Evolutionary conservation across 306 rosid species (phyloP).

Genomic region (Betula pendula): DNA sequence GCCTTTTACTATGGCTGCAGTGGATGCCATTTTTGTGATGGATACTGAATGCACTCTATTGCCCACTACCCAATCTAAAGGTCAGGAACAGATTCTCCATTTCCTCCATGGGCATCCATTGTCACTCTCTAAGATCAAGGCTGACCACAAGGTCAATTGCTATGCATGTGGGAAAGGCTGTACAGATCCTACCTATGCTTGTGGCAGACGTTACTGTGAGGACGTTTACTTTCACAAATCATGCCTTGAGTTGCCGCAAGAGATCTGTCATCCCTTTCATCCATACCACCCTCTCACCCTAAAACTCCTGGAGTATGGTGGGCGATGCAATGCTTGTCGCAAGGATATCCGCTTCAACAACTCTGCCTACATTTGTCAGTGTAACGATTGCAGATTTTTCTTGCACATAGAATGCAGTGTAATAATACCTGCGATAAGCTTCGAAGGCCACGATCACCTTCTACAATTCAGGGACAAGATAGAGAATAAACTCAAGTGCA

Average conservation of each 20-base stretch:
- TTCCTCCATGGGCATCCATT: not conserved
- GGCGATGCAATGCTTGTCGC: not conserved
- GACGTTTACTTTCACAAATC: not conserved
- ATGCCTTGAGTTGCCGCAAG: not conserved
- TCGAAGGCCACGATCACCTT: no score
- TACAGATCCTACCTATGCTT: not conserved
- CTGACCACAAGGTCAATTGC: not conserved
- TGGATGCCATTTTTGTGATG: not conserved
- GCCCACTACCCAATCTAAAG: not conserved
- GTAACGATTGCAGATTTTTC: not conserved
- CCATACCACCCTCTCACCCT: no score
- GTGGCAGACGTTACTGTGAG: not conserved
- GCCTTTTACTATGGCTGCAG: not conserved
- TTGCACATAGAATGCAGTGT: not conserved
- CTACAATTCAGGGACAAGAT: no score
- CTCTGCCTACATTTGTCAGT: not conserved
- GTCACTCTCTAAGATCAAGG: not conserved
- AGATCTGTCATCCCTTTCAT: no score
- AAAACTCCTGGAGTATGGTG: no score
- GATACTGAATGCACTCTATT: not conserved
- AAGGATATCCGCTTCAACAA: not conserved
- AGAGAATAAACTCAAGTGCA: no score
- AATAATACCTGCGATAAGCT: no score
- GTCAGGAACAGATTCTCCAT: not conserved
- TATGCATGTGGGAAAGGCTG: not conserved